Evolutionary conservation across 106 monocot genomes (phyloP), one percentile per base, ranked within the genome.

Genomic region (Triglochin maritima): DNA sequence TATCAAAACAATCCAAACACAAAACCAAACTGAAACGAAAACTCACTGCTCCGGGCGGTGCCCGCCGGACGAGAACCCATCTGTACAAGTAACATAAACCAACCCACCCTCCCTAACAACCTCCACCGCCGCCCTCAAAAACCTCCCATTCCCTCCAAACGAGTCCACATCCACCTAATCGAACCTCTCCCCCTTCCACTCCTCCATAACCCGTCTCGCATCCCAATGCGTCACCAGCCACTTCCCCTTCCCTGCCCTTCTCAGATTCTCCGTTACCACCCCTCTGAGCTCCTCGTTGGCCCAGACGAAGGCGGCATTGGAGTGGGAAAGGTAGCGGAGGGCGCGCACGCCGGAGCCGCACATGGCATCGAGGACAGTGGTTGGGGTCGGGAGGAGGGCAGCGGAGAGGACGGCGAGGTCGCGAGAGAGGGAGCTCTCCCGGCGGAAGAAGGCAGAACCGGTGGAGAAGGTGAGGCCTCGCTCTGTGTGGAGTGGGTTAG

Each of bases 271-370:
- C 49, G 74, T 52, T 48, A 91, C 82, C 60, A 84, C 49, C 44
- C 69, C 53, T 9, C 91, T 64, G 66, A 63, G 65, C 15, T 57
- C 88, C 62, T 98, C 96, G 63, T 57, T 98, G 50, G 91, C 88
- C 84, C 91, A 91, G 46, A 98, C 91, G 77, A 91, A 96, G 46
- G 60, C 79, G 62, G 96, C 96, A 50, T 71, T 72, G 59, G 80
- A 76, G 64, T 96, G 96, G 44, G 78, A 50, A 53, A 96, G 83
- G 81, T 96, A 96, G 51, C 95, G 85, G 64, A 88, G 73, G 60
- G 90, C 72, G n/a, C 95, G 80, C 59, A 90, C 85, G 49, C 90
- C 95, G 76, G 90, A 96, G 17, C 95, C 90, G 73, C 95, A 96
- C 95, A 96, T 96, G 56, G 87, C 87, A 17, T 90, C 95, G 68